phyloP scores from a whole-genome alignment of 202 grass and related monocot genomes.

The Setaria viridis region DNA sequence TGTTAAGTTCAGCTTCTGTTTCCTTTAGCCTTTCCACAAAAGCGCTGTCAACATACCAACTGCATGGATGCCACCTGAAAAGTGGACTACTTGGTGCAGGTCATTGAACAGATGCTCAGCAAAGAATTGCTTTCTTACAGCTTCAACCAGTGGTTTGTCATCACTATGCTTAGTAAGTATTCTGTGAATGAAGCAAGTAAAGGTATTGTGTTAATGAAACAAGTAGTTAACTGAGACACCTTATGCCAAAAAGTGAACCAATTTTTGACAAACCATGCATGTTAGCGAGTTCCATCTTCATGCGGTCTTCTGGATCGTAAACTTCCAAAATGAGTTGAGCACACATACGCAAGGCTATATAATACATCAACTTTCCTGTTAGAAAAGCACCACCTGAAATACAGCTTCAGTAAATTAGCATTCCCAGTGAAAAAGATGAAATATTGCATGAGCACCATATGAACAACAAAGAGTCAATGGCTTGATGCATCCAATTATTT shows the following conservation, averaged over 20 bases:
- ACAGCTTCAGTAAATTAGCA: slow-evolving; percentile 32
- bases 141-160: slow-evolving; percentile 39
- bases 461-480: slow-evolving; percentile 15
- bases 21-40: slow-evolving; percentile 48
- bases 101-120: slow-evolving; percentile 65
- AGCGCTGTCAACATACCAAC: slow-evolving; percentile 40
- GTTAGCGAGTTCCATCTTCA: slow-evolving; percentile 64
- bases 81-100: slow-evolving; percentile 51
- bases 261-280: slow-evolving; percentile 51
- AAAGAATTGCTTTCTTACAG: slow-evolving; percentile 57
- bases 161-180: slow-evolving; percentile 68
- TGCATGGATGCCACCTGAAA: slow-evolving; percentile 58
- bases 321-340: background rate
- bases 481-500: slow-evolving; percentile 7
- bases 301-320: slow-evolving; percentile 36
- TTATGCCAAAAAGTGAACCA: slow-evolving; percentile 3
- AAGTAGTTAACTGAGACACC: slow-evolving; percentile 29
- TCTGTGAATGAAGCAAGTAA: slow-evolving; percentile 41
- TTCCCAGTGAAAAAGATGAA: slow-evolving; percentile 19
- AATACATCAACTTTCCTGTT: background rate
- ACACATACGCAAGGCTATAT: background rate
- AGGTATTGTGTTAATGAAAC: slow-evolving; percentile 10
- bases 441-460: slow-evolving; percentile 2
- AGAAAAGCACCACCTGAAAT: slow-evolving; percentile 29
- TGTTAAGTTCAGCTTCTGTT: slow-evolving; percentile 20